These are phyloP conservation scores for Penicillium crystallinum DNA, from an alignment of 495 filamentous ascomycete genomes.

Conservation along the genomic window DNA sequence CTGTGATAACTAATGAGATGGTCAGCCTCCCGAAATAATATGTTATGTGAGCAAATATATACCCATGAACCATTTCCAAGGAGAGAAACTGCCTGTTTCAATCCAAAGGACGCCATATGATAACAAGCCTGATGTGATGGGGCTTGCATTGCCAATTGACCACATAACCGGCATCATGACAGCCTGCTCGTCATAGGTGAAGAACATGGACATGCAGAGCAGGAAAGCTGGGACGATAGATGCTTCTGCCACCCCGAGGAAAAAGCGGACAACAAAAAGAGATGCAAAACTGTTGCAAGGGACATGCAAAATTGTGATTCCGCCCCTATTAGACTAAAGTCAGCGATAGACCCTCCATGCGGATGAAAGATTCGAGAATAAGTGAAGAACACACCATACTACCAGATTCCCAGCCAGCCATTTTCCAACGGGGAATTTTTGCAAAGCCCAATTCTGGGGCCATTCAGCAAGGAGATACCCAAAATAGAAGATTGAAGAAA, in stretches of 20 bases:
- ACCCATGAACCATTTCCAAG: conserved; percentile 42
- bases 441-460: conserved; percentile 39
- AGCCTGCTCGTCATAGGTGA: conserved; percentile 39
- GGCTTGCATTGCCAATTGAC: conserved; percentile 37
- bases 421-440: conserved; percentile 36
- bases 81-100: conserved; percentile 32
- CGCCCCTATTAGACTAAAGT: conserved; percentile 17
- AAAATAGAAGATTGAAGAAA: conserved; percentile 51
- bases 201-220: conserved; percentile 40
- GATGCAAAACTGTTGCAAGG: conserved; percentile 36
- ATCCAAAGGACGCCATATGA: conserved; percentile 41
- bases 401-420: conserved; percentile 36
- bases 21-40: too few species aligned
- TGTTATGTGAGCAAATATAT: not conserved
- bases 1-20: conserved; percentile 31
- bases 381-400: conserved; percentile 22
- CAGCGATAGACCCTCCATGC: not conserved
- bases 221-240: conserved; percentile 39
- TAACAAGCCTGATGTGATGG: conserved; percentile 37
- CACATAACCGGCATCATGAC: conserved; percentile 42
- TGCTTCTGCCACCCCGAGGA: conserved; percentile 37
- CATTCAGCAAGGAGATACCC: conserved; percentile 38
- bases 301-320: conserved; percentile 31
- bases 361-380: not conserved
- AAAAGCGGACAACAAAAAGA: conserved; percentile 37